A percentile compares a stretch with the other conserved stretches of the same genome.
phyloP scores from a whole-genome alignment of 2,329 filamentous ascomycete genomes.

The Fusarium heterosporum region DNA sequence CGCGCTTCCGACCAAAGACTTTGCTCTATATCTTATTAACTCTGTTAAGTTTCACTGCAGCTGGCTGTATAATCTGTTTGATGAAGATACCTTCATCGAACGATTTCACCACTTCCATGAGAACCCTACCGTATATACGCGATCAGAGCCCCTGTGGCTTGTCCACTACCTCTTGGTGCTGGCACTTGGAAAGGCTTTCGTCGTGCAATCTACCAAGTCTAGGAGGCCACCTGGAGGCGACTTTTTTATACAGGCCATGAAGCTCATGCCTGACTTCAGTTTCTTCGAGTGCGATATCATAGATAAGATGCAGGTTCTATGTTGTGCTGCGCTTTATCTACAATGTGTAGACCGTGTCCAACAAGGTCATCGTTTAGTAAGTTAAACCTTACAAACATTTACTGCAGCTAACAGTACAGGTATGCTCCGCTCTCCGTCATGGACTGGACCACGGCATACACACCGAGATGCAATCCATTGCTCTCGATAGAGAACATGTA shows the following conservation, averaged over 20 bases:
- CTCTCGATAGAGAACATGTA: constrained; percentile 24
- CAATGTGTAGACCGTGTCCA: constrained; percentile 27
- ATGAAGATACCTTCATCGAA: constrained; percentile 36
- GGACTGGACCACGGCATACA: constrained; percentile 35
- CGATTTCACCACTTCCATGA: constrained; percentile 32
- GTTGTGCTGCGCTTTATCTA: constrained; percentile 31
- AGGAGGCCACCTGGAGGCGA: constrained; percentile 29
- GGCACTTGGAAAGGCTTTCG: constrained; percentile 39
- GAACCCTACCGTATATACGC: constrained; percentile 1
- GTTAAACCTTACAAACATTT: fast-evolving
- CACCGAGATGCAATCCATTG: constrained; percentile 33
- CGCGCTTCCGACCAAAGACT: constrained; percentile 26
- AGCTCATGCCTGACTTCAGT: constrained; percentile 36
- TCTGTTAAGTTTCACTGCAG: constrained; percentile 40
- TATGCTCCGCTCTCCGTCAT: constrained; percentile 29
- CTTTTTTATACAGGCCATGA: constrained; percentile 39
- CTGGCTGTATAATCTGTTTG: constrained; percentile 33
- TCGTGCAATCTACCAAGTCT: constrained; percentile 36
- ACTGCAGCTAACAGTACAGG: background rate
- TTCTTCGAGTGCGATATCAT: constrained; percentile 31
- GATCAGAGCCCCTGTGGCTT: constrained; percentile 30
- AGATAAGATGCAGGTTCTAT: constrained; percentile 37
- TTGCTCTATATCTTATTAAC: constrained; percentile 40
- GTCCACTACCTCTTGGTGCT: constrained; percentile 38
- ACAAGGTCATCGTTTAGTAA: constrained; percentile 30